These are phyloP conservation scores for Trypanosoma platydactyli DNA, from an alignment of 208 protist species.

Conservation along the genomic window DNA sequence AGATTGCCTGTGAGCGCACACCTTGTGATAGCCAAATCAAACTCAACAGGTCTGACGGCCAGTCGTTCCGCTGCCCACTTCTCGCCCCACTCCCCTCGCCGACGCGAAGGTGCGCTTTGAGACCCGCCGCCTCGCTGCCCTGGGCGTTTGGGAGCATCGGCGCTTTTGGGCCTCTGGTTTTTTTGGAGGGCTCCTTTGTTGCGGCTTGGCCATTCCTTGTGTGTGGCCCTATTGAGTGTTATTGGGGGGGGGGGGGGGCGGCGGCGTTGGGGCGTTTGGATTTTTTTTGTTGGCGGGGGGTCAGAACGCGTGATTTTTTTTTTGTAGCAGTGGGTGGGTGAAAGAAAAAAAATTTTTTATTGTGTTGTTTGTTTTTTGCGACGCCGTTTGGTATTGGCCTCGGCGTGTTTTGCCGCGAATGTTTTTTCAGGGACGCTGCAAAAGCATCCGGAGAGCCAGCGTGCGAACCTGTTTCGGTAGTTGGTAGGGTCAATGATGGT, in stretches of 20 bases:
- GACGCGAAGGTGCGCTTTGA: conserved; percentile 16
- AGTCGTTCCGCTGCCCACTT: not conserved
- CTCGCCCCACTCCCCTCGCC: not conserved
- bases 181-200: no score
- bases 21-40: conserved; percentile 27
- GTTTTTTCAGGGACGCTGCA: conserved; percentile 69
- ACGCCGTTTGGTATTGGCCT: no score
- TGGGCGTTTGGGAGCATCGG: conserved; percentile 27
- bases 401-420: conserved; percentile 31
- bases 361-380: no score
- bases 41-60: conserved; percentile 32
- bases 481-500: conserved; percentile 80
- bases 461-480: conserved; percentile 70
- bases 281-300: no score
- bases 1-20: conserved; percentile 8
- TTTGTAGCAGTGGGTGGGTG: no score
- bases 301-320: no score
- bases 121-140: conserved; percentile 9
- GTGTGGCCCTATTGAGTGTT: no score
- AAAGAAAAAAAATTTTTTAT: no score
- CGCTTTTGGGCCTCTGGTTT: no score
- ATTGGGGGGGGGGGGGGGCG: no score
- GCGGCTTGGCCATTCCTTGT: no score
- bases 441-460: conserved; percentile 72
- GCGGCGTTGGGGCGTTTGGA: no score